These are phyloP conservation scores for Henckelia pumila DNA, from an alignment of 257 asterid species.

Conservation along the genomic window DNA sequence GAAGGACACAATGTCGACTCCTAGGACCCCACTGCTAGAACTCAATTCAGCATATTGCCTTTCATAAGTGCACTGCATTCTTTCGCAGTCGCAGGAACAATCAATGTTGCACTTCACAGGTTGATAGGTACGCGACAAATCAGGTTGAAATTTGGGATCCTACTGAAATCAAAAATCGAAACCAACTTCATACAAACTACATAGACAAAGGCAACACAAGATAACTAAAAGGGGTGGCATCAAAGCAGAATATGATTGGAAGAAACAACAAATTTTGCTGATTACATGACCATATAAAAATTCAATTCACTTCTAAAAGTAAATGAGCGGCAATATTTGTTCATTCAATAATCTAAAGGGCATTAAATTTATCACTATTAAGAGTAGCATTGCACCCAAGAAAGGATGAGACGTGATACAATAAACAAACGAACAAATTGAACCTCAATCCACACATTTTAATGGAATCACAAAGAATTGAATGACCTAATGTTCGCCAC, in stretches of 20 bases:
- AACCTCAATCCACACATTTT: not conserved
- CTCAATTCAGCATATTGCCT: constrained; percentile 98
- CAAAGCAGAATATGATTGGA: constrained; percentile 9
- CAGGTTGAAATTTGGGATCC: constrained; percentile 96
- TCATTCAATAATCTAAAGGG: too few relatives aligned
- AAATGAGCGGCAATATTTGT: too few relatives aligned
- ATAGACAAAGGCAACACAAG: constrained; percentile 2
- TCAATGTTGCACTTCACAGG: constrained; percentile 82
- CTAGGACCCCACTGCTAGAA: constrained; percentile 96
- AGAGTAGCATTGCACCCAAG: constrained; percentile 1
- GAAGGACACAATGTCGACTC: constrained; percentile 85
- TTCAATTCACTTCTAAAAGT: not conserved
- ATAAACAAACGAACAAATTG: not conserved
- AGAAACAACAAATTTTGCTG: too few relatives aligned
- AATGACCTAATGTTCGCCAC: constrained; percentile 88
- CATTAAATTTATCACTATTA: not conserved
- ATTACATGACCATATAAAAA: constrained; percentile 16
- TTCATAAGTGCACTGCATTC: constrained; percentile 73
- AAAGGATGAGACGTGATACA: not conserved
- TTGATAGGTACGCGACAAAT: constrained; percentile 64
- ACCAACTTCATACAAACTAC: constrained; percentile 22
- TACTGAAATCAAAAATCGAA: constrained; percentile 25
- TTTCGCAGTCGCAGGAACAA: constrained; percentile 74
- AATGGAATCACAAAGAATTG: not conserved
- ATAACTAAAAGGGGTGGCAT: not conserved